A percentile compares a stretch with the other conserved stretches of the same genome.
Evolutionary conservation across 2,329 filamentous ascomycete genomes (phyloP).

Genomic region (Dendryphion nanum): DNA sequence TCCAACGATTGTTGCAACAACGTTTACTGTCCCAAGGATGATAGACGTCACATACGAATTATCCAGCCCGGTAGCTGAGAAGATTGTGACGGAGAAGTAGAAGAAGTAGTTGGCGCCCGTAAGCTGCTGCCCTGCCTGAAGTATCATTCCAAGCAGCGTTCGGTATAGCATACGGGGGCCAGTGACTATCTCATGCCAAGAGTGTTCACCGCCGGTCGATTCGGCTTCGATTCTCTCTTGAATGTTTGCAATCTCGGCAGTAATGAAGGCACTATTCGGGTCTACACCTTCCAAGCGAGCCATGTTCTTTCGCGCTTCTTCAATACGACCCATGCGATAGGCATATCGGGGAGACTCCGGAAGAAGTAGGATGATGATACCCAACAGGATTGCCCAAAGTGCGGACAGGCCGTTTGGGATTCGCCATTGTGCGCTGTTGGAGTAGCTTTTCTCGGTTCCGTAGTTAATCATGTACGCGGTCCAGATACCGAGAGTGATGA

Average conservation of each 20-base stretch:
- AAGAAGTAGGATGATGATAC: conserved; percentile 54
- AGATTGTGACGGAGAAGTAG: conserved; percentile 51
- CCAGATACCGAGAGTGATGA: conserved; percentile 68
- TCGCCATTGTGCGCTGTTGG: conserved; percentile 58
- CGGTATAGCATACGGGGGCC: conserved; percentile 67
- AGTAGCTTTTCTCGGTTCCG: conserved; percentile 56
- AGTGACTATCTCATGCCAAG: conserved; percentile 60
- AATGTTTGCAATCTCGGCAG: conserved; percentile 55
- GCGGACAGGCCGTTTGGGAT: conserved; percentile 62
- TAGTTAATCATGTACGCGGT: conserved; percentile 55
- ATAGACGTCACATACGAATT: conserved; percentile 49
- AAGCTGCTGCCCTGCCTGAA: conserved; percentile 67
- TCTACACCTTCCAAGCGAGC: conserved; percentile 56
- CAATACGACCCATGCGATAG: conserved; percentile 53
- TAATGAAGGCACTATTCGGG: conserved; percentile 14
- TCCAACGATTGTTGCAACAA: conserved; percentile 46
- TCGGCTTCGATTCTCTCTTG: conserved; percentile 57
- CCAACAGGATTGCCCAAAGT: conserved; percentile 55
- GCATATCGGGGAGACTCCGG: conserved; percentile 59
- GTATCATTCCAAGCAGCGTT: conserved; percentile 59
- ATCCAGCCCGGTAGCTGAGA: conserved; percentile 40
- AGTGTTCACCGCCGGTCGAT: conserved; percentile 34
- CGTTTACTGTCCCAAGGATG: conserved; percentile 52
- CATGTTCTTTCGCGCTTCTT: conserved; percentile 53
- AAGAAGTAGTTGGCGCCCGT: conserved; percentile 70